Evolutionary conservation across 441 rosid species (phyloP).

Genomic region (Populus hybrid): DNA sequence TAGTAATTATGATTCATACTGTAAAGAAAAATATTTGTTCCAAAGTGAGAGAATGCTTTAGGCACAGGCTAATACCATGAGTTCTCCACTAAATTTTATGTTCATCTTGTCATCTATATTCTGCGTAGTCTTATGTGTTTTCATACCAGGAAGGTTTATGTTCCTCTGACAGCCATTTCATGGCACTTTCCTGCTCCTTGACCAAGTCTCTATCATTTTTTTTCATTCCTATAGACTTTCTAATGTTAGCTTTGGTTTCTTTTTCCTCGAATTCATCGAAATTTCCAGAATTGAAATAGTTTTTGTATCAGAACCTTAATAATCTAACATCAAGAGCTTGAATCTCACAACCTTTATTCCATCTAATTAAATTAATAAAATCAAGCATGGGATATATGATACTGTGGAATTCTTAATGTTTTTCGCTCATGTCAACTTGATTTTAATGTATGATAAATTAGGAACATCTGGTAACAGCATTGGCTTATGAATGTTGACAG

Average conservation of each 20-base stretch:
- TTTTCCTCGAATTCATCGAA: not conserved
- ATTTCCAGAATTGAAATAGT: not conserved
- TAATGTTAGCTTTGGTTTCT: not conserved
- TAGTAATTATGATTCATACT: not conserved
- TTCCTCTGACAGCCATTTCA: not conserved
- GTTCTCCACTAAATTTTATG: not conserved
- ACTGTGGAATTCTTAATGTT: not conserved
- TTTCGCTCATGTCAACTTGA: not conserved
- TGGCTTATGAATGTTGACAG: conserved; percentile 9
- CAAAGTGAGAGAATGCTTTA: not conserved
- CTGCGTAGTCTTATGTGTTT: not conserved
- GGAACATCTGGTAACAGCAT: not conserved
- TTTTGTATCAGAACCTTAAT: no score
- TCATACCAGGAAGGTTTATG: not conserved
- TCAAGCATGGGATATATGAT: no score
- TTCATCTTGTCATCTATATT: not conserved
- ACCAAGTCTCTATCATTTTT: not conserved
- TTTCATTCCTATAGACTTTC: not conserved
- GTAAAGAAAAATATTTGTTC: not conserved
- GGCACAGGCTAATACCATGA: not conserved
- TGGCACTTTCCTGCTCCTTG: not conserved
- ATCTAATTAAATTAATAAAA: no score
- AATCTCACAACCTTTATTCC: no score
- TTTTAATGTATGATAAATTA: not conserved
- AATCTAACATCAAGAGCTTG: no score